phyloP scores from a whole-genome alignment of 805 yeast species.

The Pichia rugopelliculosa region DNA sequence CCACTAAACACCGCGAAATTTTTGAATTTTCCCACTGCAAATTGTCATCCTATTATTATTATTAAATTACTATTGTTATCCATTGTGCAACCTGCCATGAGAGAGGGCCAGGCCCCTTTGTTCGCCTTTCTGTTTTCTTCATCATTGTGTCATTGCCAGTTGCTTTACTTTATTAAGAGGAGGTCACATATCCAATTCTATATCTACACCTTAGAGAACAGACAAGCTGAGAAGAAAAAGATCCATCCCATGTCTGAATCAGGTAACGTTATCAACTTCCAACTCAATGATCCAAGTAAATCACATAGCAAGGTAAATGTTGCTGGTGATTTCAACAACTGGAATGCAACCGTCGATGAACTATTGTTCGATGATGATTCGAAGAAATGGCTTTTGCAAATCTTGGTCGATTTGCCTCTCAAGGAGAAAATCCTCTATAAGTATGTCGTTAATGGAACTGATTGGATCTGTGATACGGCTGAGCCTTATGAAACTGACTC shows the following conservation, averaged over 20 bases:
- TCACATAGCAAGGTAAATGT: conserved; percentile 9
- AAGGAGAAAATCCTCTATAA: conserved; percentile 20
- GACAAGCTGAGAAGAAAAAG: no score
- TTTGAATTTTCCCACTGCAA: no score
- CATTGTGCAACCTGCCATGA: no score
- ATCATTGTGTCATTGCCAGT: no score
- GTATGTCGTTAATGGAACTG: conserved; percentile 21
- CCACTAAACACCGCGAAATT: no score
- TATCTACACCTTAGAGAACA: no score
- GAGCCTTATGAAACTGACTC: conserved; percentile 20
- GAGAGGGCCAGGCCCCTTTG: no score
- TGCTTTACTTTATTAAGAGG: no score
- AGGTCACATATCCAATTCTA: no score
- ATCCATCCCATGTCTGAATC: neutral
- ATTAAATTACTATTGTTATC: no score
- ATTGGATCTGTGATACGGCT: conserved; percentile 23
- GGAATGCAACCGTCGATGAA: conserved; percentile 10
- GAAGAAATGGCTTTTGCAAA: conserved; percentile 4
- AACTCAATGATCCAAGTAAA: conserved; percentile 1
- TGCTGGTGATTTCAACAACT: conserved; percentile 18
- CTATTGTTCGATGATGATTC: conserved; percentile 6
- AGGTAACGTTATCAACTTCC: neutral
- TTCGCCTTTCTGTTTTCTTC: no score
- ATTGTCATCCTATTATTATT: no score
- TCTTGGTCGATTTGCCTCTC: neutral